Evolutionary conservation across 2,329 filamentous ascomycete genomes (phyloP).

Genomic region (Colletotrichum sp.): DNA sequence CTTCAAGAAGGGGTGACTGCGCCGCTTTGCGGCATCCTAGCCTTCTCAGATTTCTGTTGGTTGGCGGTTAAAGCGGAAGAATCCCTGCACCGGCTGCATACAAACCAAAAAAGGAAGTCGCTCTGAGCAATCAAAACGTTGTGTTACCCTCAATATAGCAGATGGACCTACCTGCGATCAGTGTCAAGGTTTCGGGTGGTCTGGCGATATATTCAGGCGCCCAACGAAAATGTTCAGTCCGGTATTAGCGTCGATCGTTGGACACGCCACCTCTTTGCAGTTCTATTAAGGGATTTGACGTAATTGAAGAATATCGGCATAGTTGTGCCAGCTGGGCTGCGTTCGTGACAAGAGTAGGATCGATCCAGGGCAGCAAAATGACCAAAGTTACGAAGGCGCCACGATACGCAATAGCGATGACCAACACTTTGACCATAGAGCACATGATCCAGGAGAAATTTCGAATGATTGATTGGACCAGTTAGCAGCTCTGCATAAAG

Average conservation of each 20-base stretch:
- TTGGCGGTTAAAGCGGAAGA: not conserved
- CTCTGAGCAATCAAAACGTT: not conserved
- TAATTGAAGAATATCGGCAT: not conserved
- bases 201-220: not conserved
- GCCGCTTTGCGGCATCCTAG: not conserved
- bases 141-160: not conserved
- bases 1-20: not conserved
- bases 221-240: not conserved
- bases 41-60: not conserved
- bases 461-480: not conserved
- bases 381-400: not conserved
- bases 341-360: not conserved
- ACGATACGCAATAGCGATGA: not conserved
- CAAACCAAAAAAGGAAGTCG: not conserved
- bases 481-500: not conserved
- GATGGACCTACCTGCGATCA: not conserved
- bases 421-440: not conserved
- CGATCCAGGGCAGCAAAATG: not conserved
- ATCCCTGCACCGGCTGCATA: not conserved
- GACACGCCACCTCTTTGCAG: not conserved
- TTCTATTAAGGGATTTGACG: not conserved
- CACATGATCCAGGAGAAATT: not conserved
- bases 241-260: not conserved
- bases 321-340: not conserved
- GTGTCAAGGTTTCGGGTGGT: not conserved